Conservation (phyloP, 2,329 filamentous ascomycete species). For the Aspergillus pseudotamarii region DNA sequence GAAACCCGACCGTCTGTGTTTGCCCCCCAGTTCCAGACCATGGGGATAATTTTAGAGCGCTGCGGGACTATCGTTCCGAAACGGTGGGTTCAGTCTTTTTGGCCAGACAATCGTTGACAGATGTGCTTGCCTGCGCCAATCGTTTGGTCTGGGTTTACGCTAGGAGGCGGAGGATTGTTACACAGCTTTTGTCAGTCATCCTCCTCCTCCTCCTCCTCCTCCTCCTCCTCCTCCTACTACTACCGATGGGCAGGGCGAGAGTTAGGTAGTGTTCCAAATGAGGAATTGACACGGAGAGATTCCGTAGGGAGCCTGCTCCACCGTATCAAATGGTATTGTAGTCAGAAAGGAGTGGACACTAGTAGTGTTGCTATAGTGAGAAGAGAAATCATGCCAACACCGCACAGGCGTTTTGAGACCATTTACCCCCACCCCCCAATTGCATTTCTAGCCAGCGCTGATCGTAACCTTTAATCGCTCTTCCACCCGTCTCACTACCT, state of each 20-base stretch:
- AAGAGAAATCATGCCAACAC: neutral
- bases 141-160: neutral
- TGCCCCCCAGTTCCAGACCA: too few relatives aligned
- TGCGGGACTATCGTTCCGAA: neutral
- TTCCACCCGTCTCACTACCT: slow-evolving; percentile 41
- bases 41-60: neutral
- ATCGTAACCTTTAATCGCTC: slow-evolving; percentile 36
- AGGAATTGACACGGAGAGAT: neutral
- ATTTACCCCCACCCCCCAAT: neutral
- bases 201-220: neutral
- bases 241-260: neutral
- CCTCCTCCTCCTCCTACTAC: neutral
- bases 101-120: neutral
- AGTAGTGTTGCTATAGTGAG: neutral
- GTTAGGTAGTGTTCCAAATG: neutral
- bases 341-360: neutral
- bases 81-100: neutral
- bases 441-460: slow-evolving; percentile 9
- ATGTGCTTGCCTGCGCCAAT: neutral
- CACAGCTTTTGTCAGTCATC: neutral
- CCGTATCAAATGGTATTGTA: neutral
- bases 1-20: neutral
- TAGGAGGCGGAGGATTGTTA: neutral
- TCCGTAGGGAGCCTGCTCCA: neutral
- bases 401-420: neutral